phyloP scores from a whole-genome alignment of 805 yeast genomes.

The Tetrapisispora taiwanensis region DNA sequence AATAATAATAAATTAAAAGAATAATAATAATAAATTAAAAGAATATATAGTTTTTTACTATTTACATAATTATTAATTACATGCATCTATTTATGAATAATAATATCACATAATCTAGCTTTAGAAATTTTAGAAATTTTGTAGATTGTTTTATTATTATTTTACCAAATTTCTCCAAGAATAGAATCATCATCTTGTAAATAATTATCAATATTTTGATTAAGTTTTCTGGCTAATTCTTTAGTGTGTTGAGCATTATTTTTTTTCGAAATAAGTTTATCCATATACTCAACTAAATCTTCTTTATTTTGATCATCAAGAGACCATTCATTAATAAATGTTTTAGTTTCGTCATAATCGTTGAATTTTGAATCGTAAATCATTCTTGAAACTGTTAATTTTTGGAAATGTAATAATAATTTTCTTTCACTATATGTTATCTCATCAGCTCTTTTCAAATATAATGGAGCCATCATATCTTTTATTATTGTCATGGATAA shows the following conservation, averaged over 20 bases:
- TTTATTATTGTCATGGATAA: conserved; percentile 13
- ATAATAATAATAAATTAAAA: not conserved
- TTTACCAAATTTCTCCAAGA: conserved; percentile 24
- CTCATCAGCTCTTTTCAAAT: not conserved
- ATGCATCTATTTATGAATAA: not conserved
- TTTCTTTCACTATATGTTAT: conserved; percentile 5
- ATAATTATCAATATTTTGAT: conserved; percentile 3
- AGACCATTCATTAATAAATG: conserved; percentile 19
- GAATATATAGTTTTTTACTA: not conserved
- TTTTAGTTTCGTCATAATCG: conserved; percentile 3
- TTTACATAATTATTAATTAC: not conserved
- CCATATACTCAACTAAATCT: conserved; percentile 7
- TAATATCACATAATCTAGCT: not conserved
- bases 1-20: not conserved
- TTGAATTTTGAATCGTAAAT: too few relatives aligned
- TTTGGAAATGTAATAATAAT: conserved; percentile 15
- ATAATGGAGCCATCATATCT: not conserved
- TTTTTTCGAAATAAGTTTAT: not conserved
- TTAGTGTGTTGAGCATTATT: conserved; percentile 6
- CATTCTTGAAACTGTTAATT: conserved; percentile 9
- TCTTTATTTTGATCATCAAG: conserved; percentile 8
- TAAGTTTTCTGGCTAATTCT: conserved; percentile 4
- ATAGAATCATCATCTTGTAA: conserved; percentile 23
- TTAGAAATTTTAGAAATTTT: not conserved
- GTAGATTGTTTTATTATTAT: too few relatives aligned